phyloP scores from a whole-genome alignment of 306 rosid species.

The Inga oerstediana region DNA sequence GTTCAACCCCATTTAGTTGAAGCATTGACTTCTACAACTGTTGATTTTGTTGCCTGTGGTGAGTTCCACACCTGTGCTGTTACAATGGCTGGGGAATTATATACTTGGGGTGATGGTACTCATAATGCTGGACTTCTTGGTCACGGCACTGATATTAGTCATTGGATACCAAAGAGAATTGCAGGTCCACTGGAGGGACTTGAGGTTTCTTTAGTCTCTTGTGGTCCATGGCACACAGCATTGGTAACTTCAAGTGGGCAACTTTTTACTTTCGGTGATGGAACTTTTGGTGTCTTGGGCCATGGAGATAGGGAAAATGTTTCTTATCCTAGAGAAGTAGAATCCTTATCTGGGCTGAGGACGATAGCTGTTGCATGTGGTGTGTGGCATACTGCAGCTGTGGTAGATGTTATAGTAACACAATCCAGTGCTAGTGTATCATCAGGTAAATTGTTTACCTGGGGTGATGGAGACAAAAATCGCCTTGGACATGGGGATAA shows the following conservation, averaged over 20 bases:
- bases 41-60: slow-evolving; percentile 94
- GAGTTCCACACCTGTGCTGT: slow-evolving; percentile 98
- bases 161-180: slow-evolving; percentile 97
- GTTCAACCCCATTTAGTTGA: slow-evolving; percentile 86
- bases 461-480: slow-evolving; percentile 99
- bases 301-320: slow-evolving; percentile 89
- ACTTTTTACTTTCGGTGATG: slow-evolving; percentile 97
- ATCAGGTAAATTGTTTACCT: slow-evolving; percentile 90
- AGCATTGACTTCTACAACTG: slow-evolving; percentile 67
- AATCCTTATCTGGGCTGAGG: slow-evolving; percentile 88
- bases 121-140: slow-evolving; percentile 99
- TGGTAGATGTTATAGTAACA: slow-evolving; percentile 89
- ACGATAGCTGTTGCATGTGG: slow-evolving; percentile 98
- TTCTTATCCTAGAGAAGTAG: slow-evolving; percentile 87
- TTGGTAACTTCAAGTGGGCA: slow-evolving; percentile 81
- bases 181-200: slow-evolving; percentile 93
- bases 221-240: slow-evolving; percentile 99
- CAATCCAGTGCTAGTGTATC: slow-evolving; percentile 86
- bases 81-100: slow-evolving; percentile 88
- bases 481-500: slow-evolving; percentile 99
- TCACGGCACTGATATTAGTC: slow-evolving; percentile 89
- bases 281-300: slow-evolving; percentile 96
- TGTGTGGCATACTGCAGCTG: slow-evolving; percentile 99
- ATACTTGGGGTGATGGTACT: slow-evolving; percentile 98
- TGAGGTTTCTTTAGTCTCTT: slow-evolving; percentile 86